These are phyloP conservation scores for Ustilago bromivora DNA, from an alignment of 1,284 basidiomycete species.

Conservation along the genomic window DNA sequence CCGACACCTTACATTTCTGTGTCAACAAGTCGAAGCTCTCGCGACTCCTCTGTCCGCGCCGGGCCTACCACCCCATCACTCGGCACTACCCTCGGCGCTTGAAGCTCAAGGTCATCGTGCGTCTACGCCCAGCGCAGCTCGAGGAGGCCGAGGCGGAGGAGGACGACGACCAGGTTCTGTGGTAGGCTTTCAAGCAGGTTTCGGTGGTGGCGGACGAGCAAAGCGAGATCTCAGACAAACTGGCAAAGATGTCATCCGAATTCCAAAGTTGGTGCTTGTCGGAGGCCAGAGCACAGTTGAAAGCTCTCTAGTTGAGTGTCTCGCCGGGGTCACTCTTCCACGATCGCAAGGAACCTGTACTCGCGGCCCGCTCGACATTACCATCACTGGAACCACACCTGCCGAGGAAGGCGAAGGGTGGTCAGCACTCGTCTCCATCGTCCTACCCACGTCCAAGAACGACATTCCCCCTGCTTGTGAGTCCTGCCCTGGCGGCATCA, in stretches of 20 bases:
- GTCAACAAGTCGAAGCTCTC: conserved; percentile 25
- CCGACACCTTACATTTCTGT: conserved; percentile 10
- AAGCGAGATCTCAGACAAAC: background rate
- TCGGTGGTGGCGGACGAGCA: conserved; percentile 3
- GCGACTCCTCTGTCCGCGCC: conserved; percentile 12
- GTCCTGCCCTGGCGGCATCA: background rate
- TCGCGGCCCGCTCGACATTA: conserved; percentile 30
- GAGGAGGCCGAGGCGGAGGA: background rate
- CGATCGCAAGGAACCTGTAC: conserved; percentile 30
- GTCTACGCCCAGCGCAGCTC: background rate
- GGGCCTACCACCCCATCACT: background rate
- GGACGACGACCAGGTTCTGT: background rate
- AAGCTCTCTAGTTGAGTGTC: conserved; percentile 34
- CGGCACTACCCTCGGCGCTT: background rate
- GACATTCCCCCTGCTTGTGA: background rate
- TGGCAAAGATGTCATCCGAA: conserved; percentile 1
- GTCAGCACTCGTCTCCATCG: conserved; percentile 15
- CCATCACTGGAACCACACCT: conserved; percentile 5
- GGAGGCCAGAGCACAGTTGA: conserved; percentile 35
- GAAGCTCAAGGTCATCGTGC: conserved; percentile 13
- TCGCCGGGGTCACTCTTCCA: conserved; percentile 29
- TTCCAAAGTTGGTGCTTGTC: conserved; percentile 26
- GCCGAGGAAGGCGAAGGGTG: background rate
- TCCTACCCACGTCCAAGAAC: background rate
- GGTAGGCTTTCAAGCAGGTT: background rate